Conservation (phyloP, 2,329 filamentous ascomycete genomes). For the Colletotrichum sp. region DNA sequence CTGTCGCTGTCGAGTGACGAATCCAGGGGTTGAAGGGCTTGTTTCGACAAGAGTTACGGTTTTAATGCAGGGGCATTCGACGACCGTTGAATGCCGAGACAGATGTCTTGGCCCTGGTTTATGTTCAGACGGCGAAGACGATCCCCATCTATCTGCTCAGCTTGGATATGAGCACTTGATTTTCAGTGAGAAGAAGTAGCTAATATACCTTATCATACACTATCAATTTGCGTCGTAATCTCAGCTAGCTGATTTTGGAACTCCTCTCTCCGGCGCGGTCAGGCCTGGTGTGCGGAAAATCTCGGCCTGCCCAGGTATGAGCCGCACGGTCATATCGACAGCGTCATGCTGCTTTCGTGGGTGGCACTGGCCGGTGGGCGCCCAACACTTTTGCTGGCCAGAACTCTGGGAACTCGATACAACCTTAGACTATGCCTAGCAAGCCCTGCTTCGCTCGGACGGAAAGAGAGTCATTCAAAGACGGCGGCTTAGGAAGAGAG, state of each 20-base stretch:
- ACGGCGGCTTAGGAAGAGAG: background rate
- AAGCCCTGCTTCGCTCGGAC: background rate
- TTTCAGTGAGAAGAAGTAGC: background rate
- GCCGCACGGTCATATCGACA: background rate
- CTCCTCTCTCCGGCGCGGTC: background rate
- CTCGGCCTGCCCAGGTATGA: background rate
- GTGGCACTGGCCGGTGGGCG: background rate
- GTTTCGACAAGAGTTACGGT: background rate
- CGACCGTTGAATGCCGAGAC: background rate
- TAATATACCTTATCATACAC: background rate
- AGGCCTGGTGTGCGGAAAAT: background rate
- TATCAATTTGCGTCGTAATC: background rate
- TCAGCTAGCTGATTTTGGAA: background rate
- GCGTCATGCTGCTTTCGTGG: constrained; percentile 36
- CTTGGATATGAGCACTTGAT: background rate
- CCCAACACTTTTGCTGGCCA: background rate
- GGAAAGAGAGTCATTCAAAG: background rate
- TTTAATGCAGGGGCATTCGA: background rate
- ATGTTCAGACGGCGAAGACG: background rate
- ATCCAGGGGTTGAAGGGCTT: background rate
- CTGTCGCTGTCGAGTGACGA: background rate
- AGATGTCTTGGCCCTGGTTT: background rate
- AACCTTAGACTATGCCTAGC: background rate
- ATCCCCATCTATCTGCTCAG: background rate
- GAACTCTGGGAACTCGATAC: background rate